Percentiles rank a stretch among this genome's conserved stretches.
These are phyloP conservation scores for Phytophthora chlamydospora DNA, from an alignment of 352 stramenopile genomes.

Conservation along the genomic window DNA sequence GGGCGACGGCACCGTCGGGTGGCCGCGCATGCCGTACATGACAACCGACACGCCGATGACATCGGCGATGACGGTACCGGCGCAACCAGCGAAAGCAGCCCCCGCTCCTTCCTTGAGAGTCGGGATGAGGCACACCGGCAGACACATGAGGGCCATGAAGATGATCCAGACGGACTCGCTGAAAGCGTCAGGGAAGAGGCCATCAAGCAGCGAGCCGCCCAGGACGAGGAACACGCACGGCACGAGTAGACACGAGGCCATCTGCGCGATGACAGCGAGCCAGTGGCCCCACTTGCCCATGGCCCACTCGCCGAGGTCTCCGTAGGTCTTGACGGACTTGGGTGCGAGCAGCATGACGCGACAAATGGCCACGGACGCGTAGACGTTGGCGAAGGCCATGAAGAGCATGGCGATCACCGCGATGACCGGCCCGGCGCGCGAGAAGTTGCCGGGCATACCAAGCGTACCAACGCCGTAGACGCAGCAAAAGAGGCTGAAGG, in stretches of 20 bases:
- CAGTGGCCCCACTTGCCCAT: slow-evolving; percentile 53
- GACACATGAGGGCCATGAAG: slow-evolving; percentile 52
- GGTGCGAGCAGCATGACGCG: slow-evolving; percentile 58
- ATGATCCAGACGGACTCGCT: slow-evolving; percentile 57
- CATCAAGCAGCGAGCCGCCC: slow-evolving; percentile 44
- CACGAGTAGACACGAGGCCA: slow-evolving; percentile 52
- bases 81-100: slow-evolving; percentile 54
- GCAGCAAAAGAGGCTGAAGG: slow-evolving; percentile 36
- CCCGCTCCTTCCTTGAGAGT: slow-evolving; percentile 63
- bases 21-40: slow-evolving; percentile 55
- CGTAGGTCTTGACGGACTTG: slow-evolving; percentile 51
- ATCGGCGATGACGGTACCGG: slow-evolving; percentile 59
- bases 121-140: slow-evolving; percentile 60
- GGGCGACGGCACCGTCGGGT: slow-evolving; percentile 45
- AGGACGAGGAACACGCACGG: slow-evolving; percentile 62
- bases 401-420: slow-evolving; percentile 53
- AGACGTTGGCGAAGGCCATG: slow-evolving; percentile 67
- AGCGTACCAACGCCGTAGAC: too few relatives aligned
- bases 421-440: slow-evolving; percentile 46
- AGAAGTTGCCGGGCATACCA: slow-evolving; percentile 34
- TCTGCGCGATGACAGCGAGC: slow-evolving; percentile 49
- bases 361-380: slow-evolving; percentile 51
- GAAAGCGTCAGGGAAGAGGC: slow-evolving; percentile 55
- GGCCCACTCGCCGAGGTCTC: slow-evolving; percentile 56
- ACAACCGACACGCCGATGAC: slow-evolving; percentile 55